These are phyloP conservation scores for Trichophyton mentagrophytes DNA, from an alignment of 2,329 filamentous ascomycete species.

Conservation along the genomic window DNA sequence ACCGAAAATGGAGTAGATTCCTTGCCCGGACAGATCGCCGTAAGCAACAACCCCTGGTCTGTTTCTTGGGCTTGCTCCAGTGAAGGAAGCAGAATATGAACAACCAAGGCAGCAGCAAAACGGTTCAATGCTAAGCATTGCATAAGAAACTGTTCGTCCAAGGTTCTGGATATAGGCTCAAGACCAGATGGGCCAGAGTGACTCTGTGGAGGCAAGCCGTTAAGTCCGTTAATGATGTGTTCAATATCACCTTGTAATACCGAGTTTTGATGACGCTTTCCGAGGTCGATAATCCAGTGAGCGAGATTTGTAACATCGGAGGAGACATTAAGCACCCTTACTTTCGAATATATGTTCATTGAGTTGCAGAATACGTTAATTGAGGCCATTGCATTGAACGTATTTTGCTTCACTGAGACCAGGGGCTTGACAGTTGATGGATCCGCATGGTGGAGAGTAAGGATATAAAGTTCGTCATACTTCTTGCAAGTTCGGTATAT, in stretches of 20 bases:
- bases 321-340: conserved; percentile 7
- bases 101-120: background rate
- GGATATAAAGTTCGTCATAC: conserved; percentile 56
- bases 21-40: background rate
- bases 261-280: conserved; percentile 34
- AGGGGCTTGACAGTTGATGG: conserved; percentile 13
- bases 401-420: conserved; percentile 9
- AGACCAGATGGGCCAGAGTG: background rate
- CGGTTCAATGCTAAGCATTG: background rate
- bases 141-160: background rate
- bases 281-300: conserved; percentile 43
- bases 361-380: conserved; percentile 20
- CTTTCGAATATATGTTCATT: conserved; percentile 6
- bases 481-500: conserved; percentile 42
- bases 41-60: background rate
- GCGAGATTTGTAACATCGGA: conserved; percentile 34
- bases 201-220: background rate
- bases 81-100: background rate
- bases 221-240: background rate
- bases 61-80: background rate
- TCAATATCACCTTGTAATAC: conserved; percentile 5
- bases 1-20: background rate
- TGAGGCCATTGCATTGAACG: conserved; percentile 13
- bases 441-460: conserved; percentile 28
- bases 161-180: background rate